Evolutionary conservation across 495 filamentous ascomycete species (phyloP).

Genomic region (Cairneyella variabilis): DNA sequence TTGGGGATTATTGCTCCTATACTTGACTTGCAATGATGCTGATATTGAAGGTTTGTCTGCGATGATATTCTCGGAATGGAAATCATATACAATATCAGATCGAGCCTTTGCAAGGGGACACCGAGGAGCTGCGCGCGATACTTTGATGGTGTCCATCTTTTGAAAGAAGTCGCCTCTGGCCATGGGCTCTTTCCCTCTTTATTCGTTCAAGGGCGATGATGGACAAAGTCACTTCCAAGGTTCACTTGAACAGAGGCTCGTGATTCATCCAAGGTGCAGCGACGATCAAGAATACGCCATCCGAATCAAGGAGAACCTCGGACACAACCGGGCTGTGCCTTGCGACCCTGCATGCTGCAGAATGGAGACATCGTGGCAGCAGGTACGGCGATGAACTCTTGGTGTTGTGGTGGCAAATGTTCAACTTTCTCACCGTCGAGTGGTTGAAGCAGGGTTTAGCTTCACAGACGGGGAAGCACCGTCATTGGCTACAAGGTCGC

Average conservation of each 20-base stretch:
- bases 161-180: conserved; percentile 24
- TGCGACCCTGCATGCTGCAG: neutral
- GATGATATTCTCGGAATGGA: neutral
- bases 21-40: conserved; percentile 21
- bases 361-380: neutral
- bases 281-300: conserved; percentile 15
- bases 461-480: neutral
- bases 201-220: conserved; percentile 12
- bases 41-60: conserved; percentile 11
- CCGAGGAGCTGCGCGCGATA: conserved; percentile 17
- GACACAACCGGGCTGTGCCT: neutral
- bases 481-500: too few relatives aligned
- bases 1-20: conserved; percentile 15
- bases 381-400: conserved; percentile 7
- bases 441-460: neutral
- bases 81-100: conserved; percentile 14
- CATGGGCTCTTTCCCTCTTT: conserved; percentile 16
- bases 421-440: neutral
- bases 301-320: neutral
- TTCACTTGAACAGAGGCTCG: neutral
- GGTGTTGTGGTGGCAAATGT: neutral
- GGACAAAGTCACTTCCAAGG: neutral
- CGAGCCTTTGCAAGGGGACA: conserved; percentile 25
- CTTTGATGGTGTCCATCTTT: conserved; percentile 29
- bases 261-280: neutral